Percentiles rank a stretch among this genome's conserved stretches.
Evolutionary conservation across 257 asterid genomes (phyloP).

Genomic region (Solanum boliviense): DNA sequence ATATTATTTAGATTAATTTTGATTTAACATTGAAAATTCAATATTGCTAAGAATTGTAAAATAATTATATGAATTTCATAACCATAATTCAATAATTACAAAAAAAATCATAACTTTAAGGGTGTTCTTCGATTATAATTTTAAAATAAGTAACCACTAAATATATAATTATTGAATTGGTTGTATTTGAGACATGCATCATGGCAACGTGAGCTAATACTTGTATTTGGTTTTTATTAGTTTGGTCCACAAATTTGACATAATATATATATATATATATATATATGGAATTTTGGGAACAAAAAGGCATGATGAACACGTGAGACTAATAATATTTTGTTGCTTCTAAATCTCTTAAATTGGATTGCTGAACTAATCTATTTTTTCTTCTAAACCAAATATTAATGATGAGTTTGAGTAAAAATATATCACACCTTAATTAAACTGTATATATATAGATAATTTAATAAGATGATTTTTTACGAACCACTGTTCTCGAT

Average conservation of each 20-base stretch:
- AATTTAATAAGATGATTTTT: background rate
- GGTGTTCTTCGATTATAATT: background rate
- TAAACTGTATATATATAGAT: background rate
- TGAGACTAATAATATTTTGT: background rate
- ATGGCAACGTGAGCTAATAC: background rate
- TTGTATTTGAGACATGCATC: background rate
- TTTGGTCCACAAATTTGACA: background rate
- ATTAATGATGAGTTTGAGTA: background rate
- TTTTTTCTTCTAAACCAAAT: background rate
- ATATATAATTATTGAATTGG: background rate
- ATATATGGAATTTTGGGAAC: background rate
- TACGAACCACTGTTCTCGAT: no score
- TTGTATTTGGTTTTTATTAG: background rate
- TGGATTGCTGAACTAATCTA: background rate
- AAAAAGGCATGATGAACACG: background rate
- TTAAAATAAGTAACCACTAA: background rate
- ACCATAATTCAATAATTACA: background rate
- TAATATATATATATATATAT: background rate
- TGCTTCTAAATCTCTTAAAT: background rate
- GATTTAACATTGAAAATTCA: background rate
- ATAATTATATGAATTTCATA: background rate
- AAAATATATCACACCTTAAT: background rate
- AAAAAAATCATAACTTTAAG: background rate
- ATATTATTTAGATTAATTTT: background rate
- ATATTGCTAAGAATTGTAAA: background rate